Base-by-base conservation (phyloP, 2,329 filamentous ascomycete genomes). In the Sphaerostilbella broomeana region DNA sequence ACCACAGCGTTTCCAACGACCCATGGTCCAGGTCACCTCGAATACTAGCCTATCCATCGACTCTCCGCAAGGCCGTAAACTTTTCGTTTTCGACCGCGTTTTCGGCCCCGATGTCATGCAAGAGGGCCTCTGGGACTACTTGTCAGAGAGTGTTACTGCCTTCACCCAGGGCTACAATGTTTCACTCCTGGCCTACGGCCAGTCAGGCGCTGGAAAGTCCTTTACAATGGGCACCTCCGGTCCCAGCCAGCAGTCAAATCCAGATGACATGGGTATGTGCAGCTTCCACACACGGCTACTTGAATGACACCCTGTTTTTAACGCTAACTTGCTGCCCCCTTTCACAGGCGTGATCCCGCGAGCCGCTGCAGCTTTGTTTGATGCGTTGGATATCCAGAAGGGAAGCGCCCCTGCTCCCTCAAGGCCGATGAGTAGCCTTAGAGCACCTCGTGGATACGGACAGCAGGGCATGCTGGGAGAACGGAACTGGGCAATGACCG, bases 91-190 rank as follows among this genome's bases (percentile, higher is more conserved):
- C 58, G 92, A 98, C 64, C 82, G 88, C 46, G 89, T 98, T 5
- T 98, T 98, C 57, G 75, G 80, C 21, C 80, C 89, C 52, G 83
- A 92, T 2, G 73, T 88, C 6, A 75, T 77, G 44, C 92, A 98
- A 60, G 84, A 92, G 50, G 90, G 89, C 32, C 68, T 98, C 32
- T 98, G 90, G 86, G 85, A 95, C 32, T 98, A 98, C 55, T 70
- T 98, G 34, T 79, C 79, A 46, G 92, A 98, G 51, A 94, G 88
- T 52, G 84, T 97, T 51, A 79, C 73, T 52, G 86, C 89, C 3
- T 98, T 98, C 53, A 70, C 92, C 1, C 87, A 95, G 58, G 92
- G 92, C 39, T 98, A 97, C 75, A 98, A 98, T 77, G 92, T 98
- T 43, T 98, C 92, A 4, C 79, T 98, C 35, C 70, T 98, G 53